Evolutionary conservation across 768 basidiomycete species (phyloP).

Genomic region (Guyanaporus albipodus): DNA sequence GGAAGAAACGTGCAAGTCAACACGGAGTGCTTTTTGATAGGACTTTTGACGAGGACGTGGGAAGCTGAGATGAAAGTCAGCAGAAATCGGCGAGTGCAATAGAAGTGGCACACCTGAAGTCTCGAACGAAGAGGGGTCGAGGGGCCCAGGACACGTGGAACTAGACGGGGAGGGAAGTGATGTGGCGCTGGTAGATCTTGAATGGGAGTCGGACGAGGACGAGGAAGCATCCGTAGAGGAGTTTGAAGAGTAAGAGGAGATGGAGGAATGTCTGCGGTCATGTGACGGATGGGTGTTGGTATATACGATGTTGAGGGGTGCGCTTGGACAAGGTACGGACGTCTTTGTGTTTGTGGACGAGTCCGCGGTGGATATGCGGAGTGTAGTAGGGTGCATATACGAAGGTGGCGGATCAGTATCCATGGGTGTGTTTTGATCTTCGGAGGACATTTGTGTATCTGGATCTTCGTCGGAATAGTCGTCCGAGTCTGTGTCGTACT

Average conservation of each 20-base stretch:
- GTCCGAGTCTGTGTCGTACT: constrained; percentile 30
- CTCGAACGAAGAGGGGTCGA: constrained; percentile 6
- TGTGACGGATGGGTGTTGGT: background rate
- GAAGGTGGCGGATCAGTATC: constrained; percentile 24
- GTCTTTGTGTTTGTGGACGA: constrained; percentile 6
- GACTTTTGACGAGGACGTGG: constrained; percentile 4
- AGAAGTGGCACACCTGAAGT: constrained; percentile 1
- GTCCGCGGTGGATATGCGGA: constrained; percentile 29
- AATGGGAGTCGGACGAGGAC: constrained; percentile 19
- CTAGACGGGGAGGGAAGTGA: constrained; percentile 29
- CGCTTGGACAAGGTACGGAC: constrained; percentile 7
- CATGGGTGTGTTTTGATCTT: constrained; percentile 29
- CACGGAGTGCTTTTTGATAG: constrained; percentile 28
- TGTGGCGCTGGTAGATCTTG: constrained; percentile 25
- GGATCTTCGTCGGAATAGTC: constrained; percentile 25
- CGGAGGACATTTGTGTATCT: constrained; percentile 28
- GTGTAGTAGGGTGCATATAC: constrained; percentile 40
- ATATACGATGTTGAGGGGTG: constrained; percentile 14
- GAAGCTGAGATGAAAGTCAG: constrained; percentile 11
- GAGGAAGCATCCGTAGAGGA: constrained; percentile 25
- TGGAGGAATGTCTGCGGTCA: constrained; percentile 33
- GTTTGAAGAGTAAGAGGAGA: constrained; percentile 22
- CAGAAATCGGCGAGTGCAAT: background rate
- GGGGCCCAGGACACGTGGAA: constrained; percentile 6
- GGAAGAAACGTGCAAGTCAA: constrained; percentile 52